Evolutionary conservation across 1,284 basidiomycete genomes (phyloP), one percentile per base, ranked within the genome.

Genomic region (Peniophora sp.): DNA sequence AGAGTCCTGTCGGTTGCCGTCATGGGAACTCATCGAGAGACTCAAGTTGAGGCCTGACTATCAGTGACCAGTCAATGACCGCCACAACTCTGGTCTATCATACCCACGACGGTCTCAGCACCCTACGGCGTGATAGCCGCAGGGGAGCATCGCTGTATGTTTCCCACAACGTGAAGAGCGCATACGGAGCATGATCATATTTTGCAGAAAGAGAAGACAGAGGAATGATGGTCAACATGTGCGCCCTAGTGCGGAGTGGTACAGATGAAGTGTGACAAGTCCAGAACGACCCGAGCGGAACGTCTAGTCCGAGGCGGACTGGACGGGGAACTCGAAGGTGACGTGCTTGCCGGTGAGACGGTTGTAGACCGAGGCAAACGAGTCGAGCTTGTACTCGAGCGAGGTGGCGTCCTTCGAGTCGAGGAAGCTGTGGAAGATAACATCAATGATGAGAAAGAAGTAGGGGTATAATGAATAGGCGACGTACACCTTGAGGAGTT

Each of bases 321-420:
- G 78, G 54, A 82, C 79, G 42, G 88, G 88, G 77, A 91, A 91
- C 76, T 92, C 88, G 66, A 92, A 92, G 51, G 87, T 84, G 56
- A 96, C 92, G 60, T 94, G 92, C 78, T 95, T 95, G 66, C 93
- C 93, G 60, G 92, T 96, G 68, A 96, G 75, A 62, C 88, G 88
- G 68, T 90, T 88, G 81, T 97, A 97, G 59, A 96, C 90, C 51
- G 88, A 92, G 54, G 92, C 88, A 76, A 97, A 97, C 55, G 91
- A 93, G 74, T 96, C 93, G 58, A 96, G 80, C 85, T 99, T 99
- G 90, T 99, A 98, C 81, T 99, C 97, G 70, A 99, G 82, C 66
- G 92, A 92, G 69, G 95, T 99, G 56, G 93, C 84, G 70, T 99
- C 97, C 75, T 99, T 99, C 59, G 93, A 81, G 81, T 99, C 97